Base-by-base conservation (phyloP, 1,139 yeast species). In the Zhuliangozyma parablackwelliae region DNA sequence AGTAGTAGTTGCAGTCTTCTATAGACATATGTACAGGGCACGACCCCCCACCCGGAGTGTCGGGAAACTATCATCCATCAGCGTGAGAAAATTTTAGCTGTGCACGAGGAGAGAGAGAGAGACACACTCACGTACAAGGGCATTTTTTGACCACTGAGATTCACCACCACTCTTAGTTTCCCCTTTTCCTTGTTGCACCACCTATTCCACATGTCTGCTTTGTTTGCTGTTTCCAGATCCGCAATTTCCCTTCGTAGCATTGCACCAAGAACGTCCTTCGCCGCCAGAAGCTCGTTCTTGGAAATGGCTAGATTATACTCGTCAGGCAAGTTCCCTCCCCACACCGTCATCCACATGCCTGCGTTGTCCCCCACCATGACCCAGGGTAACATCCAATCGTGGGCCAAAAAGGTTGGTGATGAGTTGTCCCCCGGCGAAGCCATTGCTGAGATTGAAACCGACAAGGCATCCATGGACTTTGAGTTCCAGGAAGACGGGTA, bases 311-410 rank as follows among this genome's bases (percentile, higher is more conserved):
- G 76, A 56, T 61, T 63, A 42, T 70, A 70, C 51, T 59, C 75
- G 21, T 63, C 72, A 26, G 65, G 66, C 67, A 52, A 70, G 50
- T 80, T 77, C 57, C 87, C 87, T 30, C 63, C 75, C 25, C 92
- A 84, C 59, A 73, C 79, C 38, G 81, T 84, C 51, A 82, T 84
- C 53, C 80, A 78, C 59, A 84, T 84, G 94, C 94, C 94, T 33
- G 97, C 98, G 7, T 72, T 92, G 54, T 90, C 97, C 21, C 98
- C 98, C 50, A 92, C 98, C 40, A 92, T 92, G 98, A 85, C 96
- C 44, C 92, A 85, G 59, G 98, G 98, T 59, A 83, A 80, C 61
- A 72, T 92, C 48, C 92, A 90, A 34, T 72, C 78, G 42, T 92
- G 97, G 97, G 76, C 80, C 57, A 90, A 89, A 70, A 67, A 77